phyloP scores from a whole-genome alignment of 495 filamentous ascomycete genomes.

The Podospora appendiculata region DNA sequence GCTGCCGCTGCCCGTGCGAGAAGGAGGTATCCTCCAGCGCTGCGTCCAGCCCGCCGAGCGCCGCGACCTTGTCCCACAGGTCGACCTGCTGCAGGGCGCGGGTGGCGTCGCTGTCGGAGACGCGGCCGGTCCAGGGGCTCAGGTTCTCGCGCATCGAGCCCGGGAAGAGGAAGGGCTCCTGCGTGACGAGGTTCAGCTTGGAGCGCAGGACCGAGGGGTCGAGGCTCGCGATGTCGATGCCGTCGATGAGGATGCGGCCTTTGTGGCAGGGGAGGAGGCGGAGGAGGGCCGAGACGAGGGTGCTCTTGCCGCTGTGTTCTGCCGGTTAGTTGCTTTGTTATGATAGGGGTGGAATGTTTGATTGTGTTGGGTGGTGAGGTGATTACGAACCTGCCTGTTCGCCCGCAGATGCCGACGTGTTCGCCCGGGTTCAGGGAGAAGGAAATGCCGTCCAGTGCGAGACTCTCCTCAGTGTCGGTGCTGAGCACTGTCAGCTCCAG shows the following conservation, averaged over 20 bases:
- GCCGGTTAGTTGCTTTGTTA: background rate
- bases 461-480: background rate
- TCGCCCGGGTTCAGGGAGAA: background rate
- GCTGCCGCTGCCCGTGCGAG: constrained; percentile 54
- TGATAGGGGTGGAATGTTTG: too few species aligned
- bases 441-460: background rate
- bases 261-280: constrained; percentile 73
- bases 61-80: background rate
- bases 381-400: background rate
- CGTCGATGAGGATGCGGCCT: constrained; percentile 37
- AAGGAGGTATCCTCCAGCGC: constrained; percentile 19
- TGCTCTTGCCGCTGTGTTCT: constrained; percentile 61
- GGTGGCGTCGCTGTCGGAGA: background rate
- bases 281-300: constrained; percentile 78
- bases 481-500: background rate
- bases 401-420: background rate
- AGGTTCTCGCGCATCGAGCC: constrained; percentile 2
- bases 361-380: too few species aligned
- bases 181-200: constrained; percentile 20
- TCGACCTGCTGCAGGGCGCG: background rate
- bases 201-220: background rate
- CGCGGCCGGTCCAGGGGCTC: constrained; percentile 20
- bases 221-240: background rate
- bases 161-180: constrained; percentile 48
- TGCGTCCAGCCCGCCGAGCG: constrained; percentile 41